Percentiles rank a stretch among this genome's conserved stretches.
Conservation (phyloP, 805 yeast genomes). For the Zygosaccharomyces rouxii region DNA sequence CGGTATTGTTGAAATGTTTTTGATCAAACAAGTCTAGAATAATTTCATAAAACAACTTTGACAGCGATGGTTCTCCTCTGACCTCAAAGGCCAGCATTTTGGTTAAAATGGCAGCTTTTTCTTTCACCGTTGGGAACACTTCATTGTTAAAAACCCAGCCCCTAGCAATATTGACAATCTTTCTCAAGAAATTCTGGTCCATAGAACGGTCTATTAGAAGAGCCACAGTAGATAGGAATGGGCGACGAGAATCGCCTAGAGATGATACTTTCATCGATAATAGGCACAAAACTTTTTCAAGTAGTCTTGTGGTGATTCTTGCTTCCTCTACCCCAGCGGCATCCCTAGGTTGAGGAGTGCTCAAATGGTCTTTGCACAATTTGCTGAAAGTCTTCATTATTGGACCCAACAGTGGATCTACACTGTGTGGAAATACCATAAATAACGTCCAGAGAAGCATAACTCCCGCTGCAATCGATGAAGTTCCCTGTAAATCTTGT, state of each 20-base stretch:
- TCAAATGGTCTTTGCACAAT: conserved; percentile 81
- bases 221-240: conserved; percentile 79
- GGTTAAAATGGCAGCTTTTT: conserved; percentile 87
- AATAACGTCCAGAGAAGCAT: conserved; percentile 79
- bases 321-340: conserved; percentile 60
- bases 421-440: conserved; percentile 61
- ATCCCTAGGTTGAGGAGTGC: conserved; percentile 42
- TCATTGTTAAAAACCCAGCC: conserved; percentile 89
- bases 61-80: conserved; percentile 74
- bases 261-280: conserved; percentile 76
- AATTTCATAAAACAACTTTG: conserved; percentile 77
- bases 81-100: conserved; percentile 92
- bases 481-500: conserved; percentile 69
- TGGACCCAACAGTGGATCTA: conserved; percentile 70
- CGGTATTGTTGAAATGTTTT: conserved; percentile 71
- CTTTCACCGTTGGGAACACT: conserved; percentile 89
- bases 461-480: conserved; percentile 83
- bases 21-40: conserved; percentile 85
- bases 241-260: conserved; percentile 91
- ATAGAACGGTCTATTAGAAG: conserved; percentile 85
- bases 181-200: conserved; percentile 68
- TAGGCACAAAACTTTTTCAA: conserved; percentile 72
- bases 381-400: conserved; percentile 86
- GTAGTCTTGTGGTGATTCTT: conserved; percentile 67
- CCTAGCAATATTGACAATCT: conserved; percentile 72